phyloP scores from a whole-genome alignment of 1,139 yeast genomes.

The Taphrina betulina region DNA sequence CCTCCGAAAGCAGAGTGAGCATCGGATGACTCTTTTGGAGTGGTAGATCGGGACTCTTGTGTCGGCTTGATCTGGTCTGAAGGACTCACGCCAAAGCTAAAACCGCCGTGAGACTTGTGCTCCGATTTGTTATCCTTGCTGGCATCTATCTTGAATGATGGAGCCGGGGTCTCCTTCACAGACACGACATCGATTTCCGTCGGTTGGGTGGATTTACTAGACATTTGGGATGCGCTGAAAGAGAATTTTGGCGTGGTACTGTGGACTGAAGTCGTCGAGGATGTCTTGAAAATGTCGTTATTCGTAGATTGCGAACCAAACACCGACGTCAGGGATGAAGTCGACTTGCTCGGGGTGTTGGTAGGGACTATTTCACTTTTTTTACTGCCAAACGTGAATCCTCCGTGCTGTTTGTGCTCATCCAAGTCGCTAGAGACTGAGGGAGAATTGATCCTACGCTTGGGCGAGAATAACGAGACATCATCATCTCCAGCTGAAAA shows the following conservation, averaged over 20 bases:
- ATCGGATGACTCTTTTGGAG: too few species aligned
- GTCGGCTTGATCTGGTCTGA: background rate
- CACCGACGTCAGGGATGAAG: background rate
- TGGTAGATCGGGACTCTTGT: too few species aligned
- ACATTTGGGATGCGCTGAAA: slow-evolving; percentile 1
- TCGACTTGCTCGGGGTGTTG: background rate
- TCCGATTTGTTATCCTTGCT: too few species aligned
- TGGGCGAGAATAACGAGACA: slow-evolving; percentile 9
- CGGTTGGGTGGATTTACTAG: background rate
- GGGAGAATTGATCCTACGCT: slow-evolving; percentile 5
- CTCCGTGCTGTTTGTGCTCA: background rate
- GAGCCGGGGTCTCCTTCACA: background rate
- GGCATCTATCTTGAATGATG: too few species aligned
- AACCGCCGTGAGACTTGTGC: too few species aligned
- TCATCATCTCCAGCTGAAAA: slow-evolving; percentile 14
- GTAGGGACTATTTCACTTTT: background rate
- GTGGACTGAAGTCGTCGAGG: background rate
- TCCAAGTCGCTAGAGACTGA: too few species aligned
- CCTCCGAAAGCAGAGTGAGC: slow-evolving; percentile 1
- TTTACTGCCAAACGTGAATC: background rate
- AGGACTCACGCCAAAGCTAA: background rate
- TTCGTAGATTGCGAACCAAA: background rate
- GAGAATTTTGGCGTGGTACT: slow-evolving; percentile 17
- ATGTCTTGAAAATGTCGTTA: background rate
- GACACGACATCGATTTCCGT: background rate